Evolutionary conservation across 352 stramenopile genomes (phyloP).

Genomic region (Phytophthora pluvialis): DNA sequence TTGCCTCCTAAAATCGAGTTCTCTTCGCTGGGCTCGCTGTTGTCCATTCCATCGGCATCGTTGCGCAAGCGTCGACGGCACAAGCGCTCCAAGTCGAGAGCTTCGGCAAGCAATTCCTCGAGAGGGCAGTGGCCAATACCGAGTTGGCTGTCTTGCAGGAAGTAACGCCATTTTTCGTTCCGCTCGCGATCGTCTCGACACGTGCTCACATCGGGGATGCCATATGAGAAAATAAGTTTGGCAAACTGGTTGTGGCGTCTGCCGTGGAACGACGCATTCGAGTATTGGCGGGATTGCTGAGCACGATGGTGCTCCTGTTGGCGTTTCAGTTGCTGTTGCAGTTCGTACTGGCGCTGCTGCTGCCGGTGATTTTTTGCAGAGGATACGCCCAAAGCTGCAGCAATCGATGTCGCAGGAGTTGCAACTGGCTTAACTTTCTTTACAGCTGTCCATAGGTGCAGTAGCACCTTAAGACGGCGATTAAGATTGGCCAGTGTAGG

Average conservation of each 20-base stretch:
- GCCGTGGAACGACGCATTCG: conserved; percentile 25
- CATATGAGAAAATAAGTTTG: conserved; percentile 77
- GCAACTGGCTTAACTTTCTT: conserved; percentile 27
- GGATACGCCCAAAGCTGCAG: conserved; percentile 12
- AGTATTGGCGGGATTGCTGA: conserved; percentile 25
- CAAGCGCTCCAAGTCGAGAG: conserved; percentile 63
- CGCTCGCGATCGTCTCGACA: conserved; percentile 57
- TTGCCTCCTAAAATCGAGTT: conserved; percentile 71
- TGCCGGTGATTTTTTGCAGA: conserved; percentile 23
- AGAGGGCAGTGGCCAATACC: conserved; percentile 47
- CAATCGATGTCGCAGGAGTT: conserved; percentile 6
- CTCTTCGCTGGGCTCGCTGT: conserved; percentile 25
- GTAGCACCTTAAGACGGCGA: conserved; percentile 54
- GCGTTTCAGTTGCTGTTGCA: conserved; percentile 26
- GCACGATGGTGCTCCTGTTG: conserved; percentile 32
- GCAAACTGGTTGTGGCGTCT: conserved; percentile 75
- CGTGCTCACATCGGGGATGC: conserved; percentile 73
- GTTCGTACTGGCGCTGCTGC: conserved; percentile 14
- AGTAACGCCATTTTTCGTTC: conserved; percentile 85
- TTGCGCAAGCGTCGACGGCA: conserved; percentile 49
- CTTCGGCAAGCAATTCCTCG: conserved; percentile 58
- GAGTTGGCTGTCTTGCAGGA: conserved; percentile 63
- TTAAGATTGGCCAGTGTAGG: conserved; percentile 59
- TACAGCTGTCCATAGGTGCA: conserved; percentile 52
- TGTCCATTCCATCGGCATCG: conserved; percentile 7